phyloP scores from a whole-genome alignment of 305 asterid genomes.

The Stenogyne calaminthoides region DNA sequence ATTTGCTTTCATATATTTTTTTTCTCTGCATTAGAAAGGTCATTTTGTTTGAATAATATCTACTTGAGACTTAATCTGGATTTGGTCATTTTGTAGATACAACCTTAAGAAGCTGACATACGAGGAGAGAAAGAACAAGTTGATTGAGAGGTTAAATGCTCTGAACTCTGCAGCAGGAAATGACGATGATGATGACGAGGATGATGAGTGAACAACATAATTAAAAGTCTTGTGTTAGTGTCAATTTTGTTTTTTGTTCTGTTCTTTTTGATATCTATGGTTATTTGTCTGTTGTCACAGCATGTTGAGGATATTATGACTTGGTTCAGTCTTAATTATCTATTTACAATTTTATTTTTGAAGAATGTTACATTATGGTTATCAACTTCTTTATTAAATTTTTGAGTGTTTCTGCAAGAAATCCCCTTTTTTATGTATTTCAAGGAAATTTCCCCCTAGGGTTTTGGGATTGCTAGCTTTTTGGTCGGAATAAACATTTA shows the following conservation, averaged over 20 bases:
- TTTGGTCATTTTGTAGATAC: conserved; percentile 45
- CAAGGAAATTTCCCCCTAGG: not conserved
- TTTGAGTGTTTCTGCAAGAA: not conserved
- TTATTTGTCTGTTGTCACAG: not conserved
- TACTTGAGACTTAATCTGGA: not conserved
- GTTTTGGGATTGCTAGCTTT: no score
- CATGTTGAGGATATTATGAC: not conserved
- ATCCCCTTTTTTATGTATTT: not conserved
- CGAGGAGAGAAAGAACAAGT: conserved; percentile 69
- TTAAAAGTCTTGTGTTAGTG: not conserved
- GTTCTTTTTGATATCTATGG: conserved; percentile 10
- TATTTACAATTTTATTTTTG: not conserved
- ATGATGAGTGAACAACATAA: conserved; percentile 48
- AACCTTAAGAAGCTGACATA: conserved; percentile 83
- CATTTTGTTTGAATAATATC: not conserved
- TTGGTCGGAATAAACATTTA: no score
- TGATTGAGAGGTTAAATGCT: conserved; percentile 80
- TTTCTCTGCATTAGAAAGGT: not conserved
- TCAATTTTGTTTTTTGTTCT: conserved; percentile 29
- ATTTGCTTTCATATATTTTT: not conserved
- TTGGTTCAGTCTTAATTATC: conserved; percentile 9
- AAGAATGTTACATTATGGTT: not conserved
- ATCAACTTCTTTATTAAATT: not conserved
- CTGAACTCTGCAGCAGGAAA: conserved; percentile 68
- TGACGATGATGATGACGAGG: conserved; percentile 53